Conservation (phyloP, 495 filamentous ascomycete genomes). For the Penicillium coffeae region DNA sequence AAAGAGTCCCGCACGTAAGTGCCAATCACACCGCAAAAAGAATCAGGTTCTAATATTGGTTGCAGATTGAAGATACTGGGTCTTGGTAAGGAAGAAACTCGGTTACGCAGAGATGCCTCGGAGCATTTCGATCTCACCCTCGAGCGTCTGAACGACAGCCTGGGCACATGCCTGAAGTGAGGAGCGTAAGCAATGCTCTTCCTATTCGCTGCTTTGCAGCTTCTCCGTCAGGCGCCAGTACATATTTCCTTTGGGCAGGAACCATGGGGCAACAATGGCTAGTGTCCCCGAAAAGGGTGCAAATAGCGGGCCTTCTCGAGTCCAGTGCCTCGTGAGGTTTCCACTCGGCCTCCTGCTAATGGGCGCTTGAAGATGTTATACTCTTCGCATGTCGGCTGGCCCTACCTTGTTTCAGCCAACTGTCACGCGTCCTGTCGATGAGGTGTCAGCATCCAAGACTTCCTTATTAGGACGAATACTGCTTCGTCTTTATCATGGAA, state of each 20-base stretch:
- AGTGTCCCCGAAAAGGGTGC: slow-evolving; percentile 14
- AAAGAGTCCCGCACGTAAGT: slow-evolving; percentile 38
- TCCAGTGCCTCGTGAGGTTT: not conserved
- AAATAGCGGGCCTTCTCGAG: slow-evolving; percentile 1
- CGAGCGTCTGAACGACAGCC: slow-evolving; percentile 66
- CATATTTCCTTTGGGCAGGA: slow-evolving; percentile 22
- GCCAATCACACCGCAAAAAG: not conserved
- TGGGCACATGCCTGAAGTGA: slow-evolving; percentile 65
- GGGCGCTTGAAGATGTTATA: not conserved
- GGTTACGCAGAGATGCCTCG: slow-evolving; percentile 36
- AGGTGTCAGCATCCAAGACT: not conserved
- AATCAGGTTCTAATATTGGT: slow-evolving; percentile 15
- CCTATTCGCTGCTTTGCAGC: slow-evolving; percentile 19
- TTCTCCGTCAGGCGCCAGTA: slow-evolving; percentile 20
- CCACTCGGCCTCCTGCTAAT: not conserved
- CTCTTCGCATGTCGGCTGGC: not conserved
- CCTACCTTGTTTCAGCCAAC: not conserved
- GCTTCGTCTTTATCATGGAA: no score
- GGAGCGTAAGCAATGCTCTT: slow-evolving; percentile 7
- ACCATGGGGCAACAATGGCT: slow-evolving; percentile 13
- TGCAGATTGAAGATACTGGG: slow-evolving; percentile 30
- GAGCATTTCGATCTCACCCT: slow-evolving; percentile 64
- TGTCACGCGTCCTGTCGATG: no score
- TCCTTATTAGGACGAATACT: not conserved
- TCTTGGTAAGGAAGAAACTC: slow-evolving; percentile 22